Evolutionary conservation across 208 protist species (phyloP).

Genomic region (Leishmania mexicana): DNA sequence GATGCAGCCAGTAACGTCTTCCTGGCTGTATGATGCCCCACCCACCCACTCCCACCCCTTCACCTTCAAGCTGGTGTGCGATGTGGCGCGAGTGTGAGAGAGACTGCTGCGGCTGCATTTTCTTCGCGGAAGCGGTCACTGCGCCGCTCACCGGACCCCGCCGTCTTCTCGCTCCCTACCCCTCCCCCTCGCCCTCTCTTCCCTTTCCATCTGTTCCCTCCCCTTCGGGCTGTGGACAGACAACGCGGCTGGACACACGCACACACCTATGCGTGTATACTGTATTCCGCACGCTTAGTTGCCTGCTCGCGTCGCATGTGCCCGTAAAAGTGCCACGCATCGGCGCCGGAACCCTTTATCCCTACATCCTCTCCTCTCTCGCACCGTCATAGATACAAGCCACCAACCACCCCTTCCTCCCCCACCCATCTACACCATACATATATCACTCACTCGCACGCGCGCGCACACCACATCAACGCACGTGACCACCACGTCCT

Average conservation of each 20-base stretch:
- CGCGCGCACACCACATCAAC: background rate
- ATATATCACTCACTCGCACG: no score
- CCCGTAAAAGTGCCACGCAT: background rate
- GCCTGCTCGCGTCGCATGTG: background rate
- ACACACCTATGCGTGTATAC: background rate
- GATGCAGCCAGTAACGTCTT: background rate
- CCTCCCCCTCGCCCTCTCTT: background rate
- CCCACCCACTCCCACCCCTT: background rate
- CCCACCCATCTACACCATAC: no score
- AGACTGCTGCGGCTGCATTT: background rate
- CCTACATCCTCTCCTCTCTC: background rate
- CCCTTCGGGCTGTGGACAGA: background rate
- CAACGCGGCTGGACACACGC: background rate
- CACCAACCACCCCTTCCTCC: background rate
- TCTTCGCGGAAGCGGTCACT: background rate
- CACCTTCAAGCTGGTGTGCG: background rate
- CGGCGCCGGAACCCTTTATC: background rate
- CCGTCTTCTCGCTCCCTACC: background rate
- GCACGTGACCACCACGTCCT: background rate
- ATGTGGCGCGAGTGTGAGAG: background rate
- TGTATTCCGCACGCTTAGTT: background rate
- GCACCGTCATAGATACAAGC: background rate
- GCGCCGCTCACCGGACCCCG: background rate
- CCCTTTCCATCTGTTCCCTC: background rate
- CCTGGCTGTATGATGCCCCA: background rate